Conservation (phyloP, 176 grass and related monocot genomes). For the Phragmites australis region DNA sequence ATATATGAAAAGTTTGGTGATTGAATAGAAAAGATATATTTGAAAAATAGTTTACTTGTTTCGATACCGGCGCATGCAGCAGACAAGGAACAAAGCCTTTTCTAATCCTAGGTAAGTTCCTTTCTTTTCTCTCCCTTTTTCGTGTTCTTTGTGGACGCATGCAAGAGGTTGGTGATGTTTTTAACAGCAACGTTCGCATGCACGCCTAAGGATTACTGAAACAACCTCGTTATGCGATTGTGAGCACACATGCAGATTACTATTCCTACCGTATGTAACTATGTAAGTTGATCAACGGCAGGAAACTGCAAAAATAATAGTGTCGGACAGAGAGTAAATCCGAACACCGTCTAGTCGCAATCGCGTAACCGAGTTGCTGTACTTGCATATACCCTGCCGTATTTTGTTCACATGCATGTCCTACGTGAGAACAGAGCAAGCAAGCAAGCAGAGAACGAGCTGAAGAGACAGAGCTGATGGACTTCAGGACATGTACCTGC, state of each 20-base stretch:
- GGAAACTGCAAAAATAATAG: neutral
- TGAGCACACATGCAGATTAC: neutral
- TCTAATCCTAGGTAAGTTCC: neutral
- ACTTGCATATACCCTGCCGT: slow-evolving; percentile 22
- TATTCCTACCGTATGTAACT: neutral
- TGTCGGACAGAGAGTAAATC: slow-evolving; percentile 32
- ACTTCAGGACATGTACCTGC: slow-evolving; percentile 63
- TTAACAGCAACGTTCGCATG: slow-evolving; percentile 18
- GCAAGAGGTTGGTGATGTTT: slow-evolving; percentile 32
- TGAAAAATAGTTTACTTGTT: slow-evolving; percentile 32
- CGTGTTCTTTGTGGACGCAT: slow-evolving; percentile 40
- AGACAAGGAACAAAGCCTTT: neutral
- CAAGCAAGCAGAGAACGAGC: neutral
- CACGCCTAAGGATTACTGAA: neutral
- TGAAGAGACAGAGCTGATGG: neutral
- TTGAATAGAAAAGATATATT: too few species aligned
- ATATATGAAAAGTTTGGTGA: too few species aligned
- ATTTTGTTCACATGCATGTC: neutral
- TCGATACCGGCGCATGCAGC: slow-evolving; percentile 6
- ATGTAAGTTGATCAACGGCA: neutral
- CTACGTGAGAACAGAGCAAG: slow-evolving; percentile 3
- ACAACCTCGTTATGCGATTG: neutral
- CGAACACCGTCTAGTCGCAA: slow-evolving; percentile 30
- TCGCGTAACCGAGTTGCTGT: slow-evolving; percentile 26
- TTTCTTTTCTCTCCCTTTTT: neutral